Evolutionary conservation across 2,329 filamentous ascomycete species (phyloP).

Genomic region (Cordyceps tenuipes): DNA sequence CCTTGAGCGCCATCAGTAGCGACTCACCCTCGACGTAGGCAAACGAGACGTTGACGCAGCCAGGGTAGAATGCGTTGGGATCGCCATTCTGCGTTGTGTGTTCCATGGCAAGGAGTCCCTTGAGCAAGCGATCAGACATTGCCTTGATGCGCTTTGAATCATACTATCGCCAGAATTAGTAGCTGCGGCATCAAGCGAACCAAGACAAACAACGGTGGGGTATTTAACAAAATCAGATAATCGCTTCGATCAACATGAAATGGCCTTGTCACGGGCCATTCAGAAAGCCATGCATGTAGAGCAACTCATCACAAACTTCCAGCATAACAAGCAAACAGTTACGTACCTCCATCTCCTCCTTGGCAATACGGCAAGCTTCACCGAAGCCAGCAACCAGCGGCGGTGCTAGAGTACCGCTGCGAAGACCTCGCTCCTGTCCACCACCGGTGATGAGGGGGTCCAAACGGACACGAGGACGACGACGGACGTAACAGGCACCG

Average conservation of each 20-base stretch:
- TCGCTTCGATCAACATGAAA: conserved; percentile 56
- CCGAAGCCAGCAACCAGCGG: conserved; percentile 87
- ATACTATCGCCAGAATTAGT: conserved; percentile 52
- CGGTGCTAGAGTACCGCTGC: conserved; percentile 89
- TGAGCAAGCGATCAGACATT: conserved; percentile 75
- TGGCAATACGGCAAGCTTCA: conserved; percentile 87
- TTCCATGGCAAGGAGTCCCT: conserved; percentile 79
- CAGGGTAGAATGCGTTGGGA: conserved; percentile 75
- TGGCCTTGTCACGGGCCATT: conserved; percentile 57
- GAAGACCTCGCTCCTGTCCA: conserved; percentile 88
- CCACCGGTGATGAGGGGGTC: conserved; percentile 95
- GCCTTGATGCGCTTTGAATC: conserved; percentile 76
- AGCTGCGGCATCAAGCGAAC: neutral
- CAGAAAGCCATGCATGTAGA: conserved; percentile 88
- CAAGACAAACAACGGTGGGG: conserved; percentile 7
- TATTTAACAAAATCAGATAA: conserved; percentile 44
- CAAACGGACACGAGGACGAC: conserved; percentile 84
- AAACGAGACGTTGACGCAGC: conserved; percentile 97
- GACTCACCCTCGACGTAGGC: conserved; percentile 98
- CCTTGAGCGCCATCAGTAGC: conserved; percentile 94
- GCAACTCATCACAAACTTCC: conserved; percentile 63
- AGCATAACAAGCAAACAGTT: conserved; percentile 14
- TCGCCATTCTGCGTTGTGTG: conserved; percentile 91
- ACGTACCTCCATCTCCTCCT: conserved; percentile 84
- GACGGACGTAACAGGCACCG: conserved; percentile 89